Conservation (phyloP, 345 rosid genomes). For the Laguncularia racemosa region DNA sequence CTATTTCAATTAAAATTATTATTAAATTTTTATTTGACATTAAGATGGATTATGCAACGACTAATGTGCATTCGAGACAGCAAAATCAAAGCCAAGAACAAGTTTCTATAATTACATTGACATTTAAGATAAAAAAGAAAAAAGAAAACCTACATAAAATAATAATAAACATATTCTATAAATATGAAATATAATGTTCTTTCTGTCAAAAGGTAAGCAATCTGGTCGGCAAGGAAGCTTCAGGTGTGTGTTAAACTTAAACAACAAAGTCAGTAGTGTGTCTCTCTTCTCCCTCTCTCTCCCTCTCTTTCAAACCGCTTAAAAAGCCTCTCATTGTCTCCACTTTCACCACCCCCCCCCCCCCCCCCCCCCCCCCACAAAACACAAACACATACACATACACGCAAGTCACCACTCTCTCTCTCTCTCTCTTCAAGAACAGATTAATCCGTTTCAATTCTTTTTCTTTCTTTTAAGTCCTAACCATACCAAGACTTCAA, state of each 20-base stretch:
- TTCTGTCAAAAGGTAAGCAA: conserved; percentile 3
- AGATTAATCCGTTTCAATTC: not conserved
- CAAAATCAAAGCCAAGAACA: no score
- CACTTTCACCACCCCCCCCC: not conserved
- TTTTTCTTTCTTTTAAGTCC: not conserved
- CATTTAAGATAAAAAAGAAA: no score
- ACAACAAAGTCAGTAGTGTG: not conserved
- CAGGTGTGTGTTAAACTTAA: conserved; percentile 9
- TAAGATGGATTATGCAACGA: no score
- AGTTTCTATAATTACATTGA: no score
- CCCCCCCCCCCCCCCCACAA: no score
- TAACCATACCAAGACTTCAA: no score
- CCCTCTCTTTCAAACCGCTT: conserved; percentile 10
- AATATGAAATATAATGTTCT: not conserved
- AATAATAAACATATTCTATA: no score
- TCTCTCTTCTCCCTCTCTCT: conserved; percentile 5
- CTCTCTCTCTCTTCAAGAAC: not conserved
- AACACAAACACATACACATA: not conserved
- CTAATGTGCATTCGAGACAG: no score
- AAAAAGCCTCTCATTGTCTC: conserved; percentile 7
- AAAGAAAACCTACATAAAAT: no score
- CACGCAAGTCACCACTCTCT: not conserved
- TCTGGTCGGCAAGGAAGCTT: conserved; percentile 23
- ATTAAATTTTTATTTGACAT: no score
- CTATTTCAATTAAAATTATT: no score